Evolutionary conservation across 495 filamentous ascomycete genomes (phyloP).

Genomic region (Haplographium delicatum): DNA sequence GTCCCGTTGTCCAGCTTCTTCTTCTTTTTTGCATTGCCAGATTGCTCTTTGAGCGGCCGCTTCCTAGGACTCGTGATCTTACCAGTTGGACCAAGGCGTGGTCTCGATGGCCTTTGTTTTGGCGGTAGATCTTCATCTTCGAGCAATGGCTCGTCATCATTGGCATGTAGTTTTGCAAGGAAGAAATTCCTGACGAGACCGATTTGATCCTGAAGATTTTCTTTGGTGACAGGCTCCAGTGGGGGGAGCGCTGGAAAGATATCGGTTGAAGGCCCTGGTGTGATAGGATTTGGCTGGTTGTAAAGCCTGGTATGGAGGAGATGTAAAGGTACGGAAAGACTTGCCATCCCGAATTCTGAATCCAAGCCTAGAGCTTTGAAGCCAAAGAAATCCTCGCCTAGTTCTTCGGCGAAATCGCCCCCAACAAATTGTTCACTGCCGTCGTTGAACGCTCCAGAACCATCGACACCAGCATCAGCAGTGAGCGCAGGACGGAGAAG

Average conservation of each 20-base stretch:
- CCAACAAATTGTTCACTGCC: conserved; percentile 96
- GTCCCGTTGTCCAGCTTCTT: conserved; percentile 50
- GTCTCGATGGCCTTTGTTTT: conserved; percentile 87
- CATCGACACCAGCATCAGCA: conserved; percentile 75
- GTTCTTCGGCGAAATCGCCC: conserved; percentile 94
- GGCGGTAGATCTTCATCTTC: conserved; percentile 93
- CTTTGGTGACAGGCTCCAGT: conserved; percentile 71
- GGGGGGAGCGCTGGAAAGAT: conserved; percentile 66
- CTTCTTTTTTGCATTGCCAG: conserved; percentile 69
- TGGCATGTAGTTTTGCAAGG: conserved; percentile 75
- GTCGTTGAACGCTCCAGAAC: conserved; percentile 86
- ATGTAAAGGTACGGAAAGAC: conserved; percentile 88
- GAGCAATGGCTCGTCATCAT: conserved; percentile 72
- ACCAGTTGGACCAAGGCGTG: conserved; percentile 87
- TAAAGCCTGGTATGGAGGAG: conserved; percentile 87
- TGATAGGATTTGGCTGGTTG: conserved; percentile 44
- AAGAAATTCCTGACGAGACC: conserved; percentile 87
- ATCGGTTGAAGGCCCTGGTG: conserved; percentile 47
- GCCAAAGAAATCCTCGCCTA: conserved; percentile 97
- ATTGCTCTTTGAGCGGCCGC: conserved; percentile 71
- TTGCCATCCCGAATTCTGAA: conserved; percentile 77
- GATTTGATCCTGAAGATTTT: conserved; percentile 73
- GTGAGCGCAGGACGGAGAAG: conserved; percentile 83
- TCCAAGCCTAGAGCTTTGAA: conserved; percentile 95
- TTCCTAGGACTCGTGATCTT: conserved; percentile 93